Evolutionary conservation across 805 yeast species (phyloP), one percentile per base, ranked within the genome.

Genomic region (Cyberlindnera americana): DNA sequence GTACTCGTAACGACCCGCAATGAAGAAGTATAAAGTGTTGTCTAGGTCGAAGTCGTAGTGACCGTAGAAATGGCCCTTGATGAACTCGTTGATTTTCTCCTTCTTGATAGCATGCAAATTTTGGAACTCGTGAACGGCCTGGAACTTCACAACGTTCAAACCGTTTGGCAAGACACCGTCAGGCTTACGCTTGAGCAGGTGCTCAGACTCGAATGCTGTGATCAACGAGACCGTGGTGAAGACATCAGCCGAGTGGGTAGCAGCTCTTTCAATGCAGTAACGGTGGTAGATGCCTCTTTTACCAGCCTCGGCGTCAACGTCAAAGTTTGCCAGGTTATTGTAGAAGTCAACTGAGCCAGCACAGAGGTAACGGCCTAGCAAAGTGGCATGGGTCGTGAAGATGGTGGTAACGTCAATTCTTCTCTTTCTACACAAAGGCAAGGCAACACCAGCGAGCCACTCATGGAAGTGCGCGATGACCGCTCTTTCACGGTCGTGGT

Each of bases 161-260:
- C 99, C 99, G 60, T 91, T 91, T 40, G 99, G 99, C 59, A 93
- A 75, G 17, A 91, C 97, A 3, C 99, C 99, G 59, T 91, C 99
- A 1, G 99, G 99, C 63, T 91, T 90, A 48, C 99, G 77, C 59
- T 91, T 93, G 51, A 91, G 73, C 62, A 91, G 70, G 62, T 90
- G 95, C 66, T 91, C 98, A 6, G 91, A 72, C 64, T 91, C 99
- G 58, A 78, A 85, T 2, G 98, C 98, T n/a, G 99, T 91, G 53
- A 91, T 93, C 59, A 91, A 95, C 10, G 96, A 87, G 10, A 91
- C 99, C 0, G 99, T 93, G 26, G 99, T 91, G 68, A 91, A 91
- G 17, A 91, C 99, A 62, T 91, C 99, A 6, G 95, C 88, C 12
- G 93, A 75, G 61, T 91, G 98, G 14, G 96, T 89, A 13, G 97